Conservation (phyloP, 139 green algal genomes). For the Chlorella sp. region DNA sequence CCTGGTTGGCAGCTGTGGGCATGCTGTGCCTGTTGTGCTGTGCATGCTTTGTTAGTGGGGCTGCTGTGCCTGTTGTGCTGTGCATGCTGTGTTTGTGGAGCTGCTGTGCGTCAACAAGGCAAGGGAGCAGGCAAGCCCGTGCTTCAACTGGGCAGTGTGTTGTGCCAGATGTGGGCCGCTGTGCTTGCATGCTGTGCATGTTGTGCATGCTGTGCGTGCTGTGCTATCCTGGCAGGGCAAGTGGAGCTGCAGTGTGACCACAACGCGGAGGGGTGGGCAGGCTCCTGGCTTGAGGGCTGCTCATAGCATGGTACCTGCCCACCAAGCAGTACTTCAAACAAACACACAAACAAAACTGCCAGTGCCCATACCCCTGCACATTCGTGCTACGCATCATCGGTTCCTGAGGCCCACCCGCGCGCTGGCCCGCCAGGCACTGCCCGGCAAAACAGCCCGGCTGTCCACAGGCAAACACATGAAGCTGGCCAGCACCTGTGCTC, state of each 20-base stretch:
- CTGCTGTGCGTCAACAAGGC: slow-evolving; percentile 66
- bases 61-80: background rate
- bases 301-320: too few relatives aligned
- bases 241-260: slow-evolving; percentile 52
- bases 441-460: background rate
- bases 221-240: too few relatives aligned
- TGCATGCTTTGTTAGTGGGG: background rate
- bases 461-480: background rate
- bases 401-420: too few relatives aligned
- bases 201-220: background rate
- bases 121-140: slow-evolving; percentile 38
- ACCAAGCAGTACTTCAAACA: too few relatives aligned
- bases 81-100: background rate
- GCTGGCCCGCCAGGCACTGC: background rate
- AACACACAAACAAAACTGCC: too few relatives aligned
- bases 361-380: too few relatives aligned
- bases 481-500: background rate
- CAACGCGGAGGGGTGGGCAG: slow-evolving; percentile 37
- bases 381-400: too few relatives aligned
- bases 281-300: too few relatives aligned
- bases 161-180: too few relatives aligned
- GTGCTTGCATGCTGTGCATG: background rate
- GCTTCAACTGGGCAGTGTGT: too few relatives aligned
- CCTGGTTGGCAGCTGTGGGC: background rate
- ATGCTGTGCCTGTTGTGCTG: background rate